A percentile compares a stretch with the other conserved stretches of the same genome.
phyloP scores from a whole-genome alignment of 345 rosid genomes.

The Populus nigra region DNA sequence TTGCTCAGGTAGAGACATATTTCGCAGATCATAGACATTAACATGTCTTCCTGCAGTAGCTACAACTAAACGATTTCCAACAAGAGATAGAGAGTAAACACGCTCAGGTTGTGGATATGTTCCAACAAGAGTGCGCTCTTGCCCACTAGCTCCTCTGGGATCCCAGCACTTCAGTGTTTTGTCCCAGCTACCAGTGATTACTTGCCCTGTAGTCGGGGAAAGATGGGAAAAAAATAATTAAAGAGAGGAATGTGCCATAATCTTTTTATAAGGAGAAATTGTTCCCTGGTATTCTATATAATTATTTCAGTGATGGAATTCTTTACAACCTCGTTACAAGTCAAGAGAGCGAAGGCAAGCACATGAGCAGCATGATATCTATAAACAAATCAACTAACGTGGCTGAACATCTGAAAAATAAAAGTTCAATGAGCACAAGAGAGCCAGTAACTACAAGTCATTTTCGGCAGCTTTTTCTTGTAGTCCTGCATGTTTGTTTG shows the following conservation, averaged over 20 bases:
- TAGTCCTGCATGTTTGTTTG: background rate
- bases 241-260: background rate
- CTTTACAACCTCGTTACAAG: background rate
- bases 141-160: slow-evolving; percentile 94
- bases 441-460: background rate
- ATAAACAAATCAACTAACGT: background rate
- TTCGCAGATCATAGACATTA: slow-evolving; percentile 83
- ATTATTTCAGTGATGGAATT: background rate
- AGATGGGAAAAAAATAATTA: slow-evolving; percentile 1
- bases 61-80: slow-evolving; percentile 85
- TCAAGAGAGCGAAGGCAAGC: background rate
- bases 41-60: slow-evolving; percentile 97
- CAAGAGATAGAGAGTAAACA: slow-evolving; percentile 87
- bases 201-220: slow-evolving; percentile 60
- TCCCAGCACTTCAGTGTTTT: slow-evolving; percentile 94
- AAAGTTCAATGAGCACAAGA: background rate
- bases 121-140: slow-evolving; percentile 77
- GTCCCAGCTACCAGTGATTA: slow-evolving; percentile 96
- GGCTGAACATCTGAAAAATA: background rate
- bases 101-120: slow-evolving; percentile 90
- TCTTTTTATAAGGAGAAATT: background rate
- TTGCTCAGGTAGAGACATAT: slow-evolving; percentile 97
- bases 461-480: background rate
- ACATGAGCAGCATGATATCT: background rate
- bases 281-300: background rate